These are phyloP conservation scores for Litsea cubeba DNA, from an alignment of 164 flowering plant species.

Conservation along the genomic window DNA sequence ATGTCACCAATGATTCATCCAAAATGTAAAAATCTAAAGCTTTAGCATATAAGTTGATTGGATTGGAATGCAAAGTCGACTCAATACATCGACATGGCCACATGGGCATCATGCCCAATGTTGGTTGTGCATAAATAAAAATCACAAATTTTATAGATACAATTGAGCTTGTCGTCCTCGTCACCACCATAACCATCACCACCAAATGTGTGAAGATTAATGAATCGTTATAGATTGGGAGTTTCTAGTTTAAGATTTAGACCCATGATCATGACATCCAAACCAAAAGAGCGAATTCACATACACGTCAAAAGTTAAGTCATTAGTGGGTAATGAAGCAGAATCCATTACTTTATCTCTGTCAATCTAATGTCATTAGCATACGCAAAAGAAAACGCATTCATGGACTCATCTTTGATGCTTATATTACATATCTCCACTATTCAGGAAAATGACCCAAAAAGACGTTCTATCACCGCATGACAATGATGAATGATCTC, in stretches of 20 bases:
- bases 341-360: not conserved
- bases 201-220: not conserved
- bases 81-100: too few relatives aligned
- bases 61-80: not conserved
- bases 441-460: not conserved
- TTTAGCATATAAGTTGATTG: too few relatives aligned
- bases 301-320: not conserved
- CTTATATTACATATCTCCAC: not conserved
- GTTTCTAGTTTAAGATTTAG: not conserved
- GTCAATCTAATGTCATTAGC: not conserved
- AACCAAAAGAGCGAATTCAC: not conserved
- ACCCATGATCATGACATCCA: not conserved
- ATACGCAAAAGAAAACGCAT: not conserved
- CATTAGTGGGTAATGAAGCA: not conserved
- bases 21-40: not conserved
- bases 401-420: not conserved
- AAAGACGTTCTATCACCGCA: not conserved
- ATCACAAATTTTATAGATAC: not conserved
- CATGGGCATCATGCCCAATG: not conserved
- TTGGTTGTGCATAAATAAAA: not conserved
- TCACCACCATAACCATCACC: not conserved
- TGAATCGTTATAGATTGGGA: not conserved
- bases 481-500: not conserved
- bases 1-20: not conserved
- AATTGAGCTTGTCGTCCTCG: not conserved